Evolutionary conservation across 495 filamentous ascomycete species (phyloP), one percentile per base, ranked within the genome.

Genomic region (Penicillium canariense): DNA sequence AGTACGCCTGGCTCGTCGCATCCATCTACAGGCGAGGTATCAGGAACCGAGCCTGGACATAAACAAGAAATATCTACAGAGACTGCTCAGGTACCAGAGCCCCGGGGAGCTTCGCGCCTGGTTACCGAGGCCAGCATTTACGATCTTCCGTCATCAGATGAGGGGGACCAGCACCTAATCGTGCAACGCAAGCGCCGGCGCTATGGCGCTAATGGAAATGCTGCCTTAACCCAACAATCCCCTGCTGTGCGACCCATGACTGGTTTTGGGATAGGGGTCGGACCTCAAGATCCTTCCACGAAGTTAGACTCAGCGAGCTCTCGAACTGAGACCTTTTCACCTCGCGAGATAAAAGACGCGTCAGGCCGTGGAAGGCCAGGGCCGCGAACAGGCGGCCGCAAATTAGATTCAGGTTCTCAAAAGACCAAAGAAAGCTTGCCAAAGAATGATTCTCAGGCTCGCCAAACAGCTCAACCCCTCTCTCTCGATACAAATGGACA

Each of bases 121-220:
- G 26, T 49, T 7, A 27, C 50, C 4, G 47, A 62, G 10, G 25
- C 35, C 10, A 52, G 46, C n/a, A 59, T 71, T n/a, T 71, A 65
- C 52, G 70, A 74, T 26, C 44, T 77, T 15, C 72, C 73, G 5
- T 69, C 72, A 9, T 75, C 74, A 39, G 67, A 71, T 25, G 73
- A 77, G 14, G 73, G 73, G 35, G 47, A 32, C 8, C 22, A 43
- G 4, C 36, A 23, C 23, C 20, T 17, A 11, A 52, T 49, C 12
- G 5, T 45, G 3, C 52, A 27, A 26, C 47, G 56, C 23, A 67
- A 67, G 35, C 59, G 64, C 50, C 50, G 57, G 36, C 50, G 55
- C 30, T 34, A 43, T 38, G 58, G 43, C 23, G 35, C 38, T 5
- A 46, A 59, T 32, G 34, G 10, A 35, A 43, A 31, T 10, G 38